Base-by-base conservation (phyloP, 202 grass and related monocot genomes). In the Panicum virgatum region DNA sequence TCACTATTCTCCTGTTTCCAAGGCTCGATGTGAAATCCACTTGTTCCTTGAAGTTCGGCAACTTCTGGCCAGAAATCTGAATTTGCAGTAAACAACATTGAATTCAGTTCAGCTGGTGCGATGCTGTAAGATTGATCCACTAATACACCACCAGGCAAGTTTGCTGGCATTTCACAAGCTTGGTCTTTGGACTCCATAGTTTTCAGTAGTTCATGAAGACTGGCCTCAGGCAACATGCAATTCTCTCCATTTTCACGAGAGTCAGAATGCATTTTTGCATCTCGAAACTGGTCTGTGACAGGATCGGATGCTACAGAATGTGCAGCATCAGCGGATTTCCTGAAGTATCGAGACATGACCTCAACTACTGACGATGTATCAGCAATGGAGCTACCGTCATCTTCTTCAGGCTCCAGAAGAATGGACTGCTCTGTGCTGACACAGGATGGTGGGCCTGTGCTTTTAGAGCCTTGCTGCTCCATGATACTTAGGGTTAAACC, bases 141-240 rank as follows among this genome's bases (percentile, higher is more conserved):
- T 10, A 94, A 69, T 52, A 89, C 38, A 47, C 92, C 92, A 72
- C 92, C 92, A 66, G 81, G 72, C 64, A 94, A 78, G 60, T 86
- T 89, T 73, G 20, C 89, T 20, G 89, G 86, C 86, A 89, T 89
- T 84, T 75, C 92, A 85, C 50, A 19, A 50, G 68, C 86, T 82
- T 89, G 53, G 88, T 89, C 83, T 82, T 89, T 94, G 58, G 86
- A 82, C 36, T 75, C 83, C 86, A 91, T 60, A 25, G 18, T 84
- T 82, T 84, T 86, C 32, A 94, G 74, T 59, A 91, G 62, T 71
- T 89, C 80, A 30, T 84, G 73, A 40, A 91, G 82, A 65, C 22
- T 91, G 61, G 12, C 56, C 37, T 87, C 83, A 62, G 76, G 29
- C 25, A 39, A 29, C 62, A 30, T 62, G 67, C 82, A 73, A n/a